These are phyloP conservation scores for Tetracentron sinense DNA, from an alignment of 164 flowering plant genomes.

Conservation along the genomic window DNA sequence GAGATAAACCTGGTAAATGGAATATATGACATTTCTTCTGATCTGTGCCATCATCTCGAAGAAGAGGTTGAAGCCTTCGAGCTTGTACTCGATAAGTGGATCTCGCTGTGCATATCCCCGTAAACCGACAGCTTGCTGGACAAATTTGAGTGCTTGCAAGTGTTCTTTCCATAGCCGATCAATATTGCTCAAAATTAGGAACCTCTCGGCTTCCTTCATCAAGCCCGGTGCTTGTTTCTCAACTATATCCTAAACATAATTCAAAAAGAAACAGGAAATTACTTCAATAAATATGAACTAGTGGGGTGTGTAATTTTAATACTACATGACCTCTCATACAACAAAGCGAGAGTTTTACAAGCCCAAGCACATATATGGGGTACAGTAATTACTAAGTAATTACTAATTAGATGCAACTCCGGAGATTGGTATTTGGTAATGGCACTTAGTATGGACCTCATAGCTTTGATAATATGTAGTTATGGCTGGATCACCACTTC, in stretches of 20 bases:
- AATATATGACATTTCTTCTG: constrained; percentile 88
- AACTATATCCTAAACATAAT: constrained; percentile 57
- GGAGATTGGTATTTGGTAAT: too few species aligned
- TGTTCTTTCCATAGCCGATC: constrained; percentile 98
- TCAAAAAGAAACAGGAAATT: background rate
- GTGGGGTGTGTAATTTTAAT: background rate
- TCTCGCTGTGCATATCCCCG: constrained; percentile 98
- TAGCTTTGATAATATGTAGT: too few species aligned
- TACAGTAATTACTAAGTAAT: too few species aligned
- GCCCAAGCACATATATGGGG: too few species aligned
- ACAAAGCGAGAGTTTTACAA: too few species aligned
- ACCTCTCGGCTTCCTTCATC: constrained; percentile 97
- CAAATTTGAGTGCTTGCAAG: constrained; percentile 92
- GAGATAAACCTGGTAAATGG: constrained; percentile 79
- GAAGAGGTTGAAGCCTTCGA: constrained; percentile 94
- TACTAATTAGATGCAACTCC: too few species aligned
- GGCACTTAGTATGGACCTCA: too few species aligned
- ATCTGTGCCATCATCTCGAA: constrained; percentile 98
- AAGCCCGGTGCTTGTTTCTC: constrained; percentile 86
- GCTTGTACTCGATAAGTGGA: constrained; percentile 98
- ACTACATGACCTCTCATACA: too few species aligned
- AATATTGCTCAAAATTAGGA: constrained; percentile 80
- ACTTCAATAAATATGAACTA: background rate
- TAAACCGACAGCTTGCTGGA: constrained; percentile 94
- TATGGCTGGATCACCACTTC: too few species aligned